These are phyloP conservation scores for Globisporangium orthogonon DNA, from an alignment of 352 stramenopile genomes.

Conservation along the genomic window DNA sequence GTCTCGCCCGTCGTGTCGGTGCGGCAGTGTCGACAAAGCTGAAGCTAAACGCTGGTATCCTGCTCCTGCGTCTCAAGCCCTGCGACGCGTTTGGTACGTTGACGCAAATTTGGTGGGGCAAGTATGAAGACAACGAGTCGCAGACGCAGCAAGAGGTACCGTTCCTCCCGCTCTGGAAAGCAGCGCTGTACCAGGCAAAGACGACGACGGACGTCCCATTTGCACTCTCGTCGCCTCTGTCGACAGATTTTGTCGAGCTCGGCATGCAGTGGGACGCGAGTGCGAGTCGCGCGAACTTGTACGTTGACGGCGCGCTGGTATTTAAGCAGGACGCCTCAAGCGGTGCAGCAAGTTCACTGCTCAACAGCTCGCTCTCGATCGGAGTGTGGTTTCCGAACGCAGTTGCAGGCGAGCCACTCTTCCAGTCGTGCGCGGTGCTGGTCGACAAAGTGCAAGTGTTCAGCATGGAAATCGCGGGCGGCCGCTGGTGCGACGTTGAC, in stretches of 20 bases:
- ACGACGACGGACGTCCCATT: slow-evolving; percentile 25
- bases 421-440: slow-evolving; percentile 37
- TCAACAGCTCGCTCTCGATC: slow-evolving; percentile 26
- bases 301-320: slow-evolving; percentile 46
- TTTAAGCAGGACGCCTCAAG: slow-evolving; percentile 21
- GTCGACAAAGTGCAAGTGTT: slow-evolving; percentile 52
- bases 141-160: slow-evolving; percentile 21
- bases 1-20: slow-evolving; percentile 41
- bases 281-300: slow-evolving; percentile 48
- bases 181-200: slow-evolving; percentile 47
- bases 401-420: slow-evolving; percentile 45
- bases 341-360: neutral
- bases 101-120: slow-evolving; percentile 59
- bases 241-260: slow-evolving; percentile 30
- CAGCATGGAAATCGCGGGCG: slow-evolving; percentile 43
- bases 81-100: slow-evolving; percentile 48
- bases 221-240: slow-evolving; percentile 17
- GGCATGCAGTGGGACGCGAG: slow-evolving; percentile 63
- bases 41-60: slow-evolving; percentile 37
- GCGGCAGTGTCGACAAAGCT: slow-evolving; percentile 42
- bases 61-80: slow-evolving; percentile 39
- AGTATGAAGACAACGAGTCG: slow-evolving; percentile 24
- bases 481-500: slow-evolving; percentile 62
- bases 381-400: slow-evolving; percentile 72
- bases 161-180: slow-evolving; percentile 58